Conservation (phyloP, 768 basidiomycete species). For the Tremella fuciformis region DNA sequence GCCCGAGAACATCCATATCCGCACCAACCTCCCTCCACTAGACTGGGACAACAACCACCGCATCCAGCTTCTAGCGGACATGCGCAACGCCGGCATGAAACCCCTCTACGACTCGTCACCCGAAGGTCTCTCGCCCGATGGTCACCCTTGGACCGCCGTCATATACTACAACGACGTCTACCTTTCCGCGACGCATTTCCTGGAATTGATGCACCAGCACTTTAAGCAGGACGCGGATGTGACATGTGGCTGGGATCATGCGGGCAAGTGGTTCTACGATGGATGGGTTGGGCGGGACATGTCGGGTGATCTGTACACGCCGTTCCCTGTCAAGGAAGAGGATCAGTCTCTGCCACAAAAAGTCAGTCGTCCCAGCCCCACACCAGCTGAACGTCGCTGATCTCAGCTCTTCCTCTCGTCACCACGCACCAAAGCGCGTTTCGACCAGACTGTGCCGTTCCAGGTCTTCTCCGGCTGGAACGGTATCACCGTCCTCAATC, state of each 20-base stretch:
- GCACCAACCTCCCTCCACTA: slow-evolving; percentile 35
- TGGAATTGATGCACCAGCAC: slow-evolving; percentile 52
- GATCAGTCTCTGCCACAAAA: slow-evolving; percentile 39
- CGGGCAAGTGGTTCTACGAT: slow-evolving; percentile 50
- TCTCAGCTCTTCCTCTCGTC: slow-evolving; percentile 42
- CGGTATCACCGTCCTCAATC: slow-evolving; percentile 47
- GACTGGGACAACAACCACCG: slow-evolving; percentile 43
- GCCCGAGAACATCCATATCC: slow-evolving; percentile 43
- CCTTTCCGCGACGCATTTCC: slow-evolving; percentile 40
- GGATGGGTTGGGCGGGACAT: slow-evolving; percentile 52
- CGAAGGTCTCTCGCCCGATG: slow-evolving; percentile 32
- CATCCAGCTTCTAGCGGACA: slow-evolving; percentile 46
- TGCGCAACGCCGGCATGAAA: slow-evolving; percentile 47
- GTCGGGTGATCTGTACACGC: slow-evolving; percentile 45
- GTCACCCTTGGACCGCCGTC: slow-evolving; percentile 40
- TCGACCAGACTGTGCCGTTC: slow-evolving; percentile 42
- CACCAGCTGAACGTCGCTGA: not conserved
- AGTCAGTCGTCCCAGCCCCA: slow-evolving; percentile 20
- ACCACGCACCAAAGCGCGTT: slow-evolving; percentile 33
- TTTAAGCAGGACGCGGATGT: slow-evolving; percentile 48
- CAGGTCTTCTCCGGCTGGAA: slow-evolving; percentile 52
- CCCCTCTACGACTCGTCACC: slow-evolving; percentile 43
- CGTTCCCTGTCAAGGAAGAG: slow-evolving; percentile 40
- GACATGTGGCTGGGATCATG: slow-evolving; percentile 52
- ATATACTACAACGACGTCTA: slow-evolving; percentile 52